These are phyloP conservation scores for Dryas octopetala DNA, from an alignment of 306 rosid genomes.

Conservation along the genomic window DNA sequence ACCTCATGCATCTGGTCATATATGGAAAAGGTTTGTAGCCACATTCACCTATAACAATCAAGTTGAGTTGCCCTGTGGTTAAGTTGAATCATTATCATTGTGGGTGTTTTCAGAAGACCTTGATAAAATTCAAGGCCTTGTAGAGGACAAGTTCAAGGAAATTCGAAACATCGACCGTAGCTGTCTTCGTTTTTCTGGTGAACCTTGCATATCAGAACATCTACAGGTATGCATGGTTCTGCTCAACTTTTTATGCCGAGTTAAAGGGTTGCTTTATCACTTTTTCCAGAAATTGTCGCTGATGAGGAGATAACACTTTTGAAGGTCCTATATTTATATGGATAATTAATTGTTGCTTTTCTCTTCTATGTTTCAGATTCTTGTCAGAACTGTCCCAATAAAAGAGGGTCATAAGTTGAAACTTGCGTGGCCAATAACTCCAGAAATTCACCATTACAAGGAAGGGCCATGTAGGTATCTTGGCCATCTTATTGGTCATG, in stretches of 20 bases:
- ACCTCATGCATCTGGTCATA: conserved; percentile 76
- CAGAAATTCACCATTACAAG: conserved; percentile 74
- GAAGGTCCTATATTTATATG: not conserved
- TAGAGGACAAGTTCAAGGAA: conserved; percentile 74
- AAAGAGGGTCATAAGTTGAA: conserved; percentile 81
- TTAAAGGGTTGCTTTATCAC: not conserved
- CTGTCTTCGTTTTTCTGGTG: conserved; percentile 44
- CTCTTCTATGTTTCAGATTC: conserved; percentile 55
- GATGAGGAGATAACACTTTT: not conserved
- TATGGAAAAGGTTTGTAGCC: conserved; percentile 70
- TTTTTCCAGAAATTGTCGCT: not conserved
- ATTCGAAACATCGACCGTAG: conserved; percentile 63
- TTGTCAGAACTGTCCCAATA: conserved; percentile 84
- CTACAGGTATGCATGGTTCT: conserved; percentile 57
- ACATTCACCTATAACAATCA: conserved; percentile 16
- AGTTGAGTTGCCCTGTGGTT: not conserved
- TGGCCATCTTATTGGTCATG: conserved; percentile 95
- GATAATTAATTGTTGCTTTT: conserved; percentile 1
- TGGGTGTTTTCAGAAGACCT: conserved; percentile 63
- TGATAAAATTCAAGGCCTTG: conserved; percentile 74
- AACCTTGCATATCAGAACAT: conserved; percentile 85
- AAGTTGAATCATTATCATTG: conserved; percentile 10
- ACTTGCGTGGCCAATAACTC: conserved; percentile 85
- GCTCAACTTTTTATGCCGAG: conserved; percentile 23
- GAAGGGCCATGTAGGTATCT: conserved; percentile 98